phyloP scores from a whole-genome alignment of 2,329 filamentous ascomycete genomes.

The Penicillium hordei region DNA sequence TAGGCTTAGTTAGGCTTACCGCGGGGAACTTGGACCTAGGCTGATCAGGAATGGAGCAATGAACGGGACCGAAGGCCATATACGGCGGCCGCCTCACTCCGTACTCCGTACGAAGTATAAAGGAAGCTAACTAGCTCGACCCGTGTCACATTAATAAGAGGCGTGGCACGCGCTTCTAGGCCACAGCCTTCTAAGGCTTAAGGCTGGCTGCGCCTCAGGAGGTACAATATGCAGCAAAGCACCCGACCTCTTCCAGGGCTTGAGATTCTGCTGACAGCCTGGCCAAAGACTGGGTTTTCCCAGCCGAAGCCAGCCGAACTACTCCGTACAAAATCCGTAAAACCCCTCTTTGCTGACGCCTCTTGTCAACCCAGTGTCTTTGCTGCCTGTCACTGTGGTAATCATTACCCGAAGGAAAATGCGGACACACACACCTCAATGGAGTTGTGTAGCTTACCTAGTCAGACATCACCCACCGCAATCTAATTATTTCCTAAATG shows the following conservation, averaged over 20 bases:
- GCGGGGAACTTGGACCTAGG: slow-evolving; percentile 8
- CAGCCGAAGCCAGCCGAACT: neutral
- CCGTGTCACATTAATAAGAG: neutral
- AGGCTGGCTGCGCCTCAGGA: slow-evolving; percentile 32
- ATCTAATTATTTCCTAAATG: neutral
- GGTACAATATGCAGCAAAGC: neutral
- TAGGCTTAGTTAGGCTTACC: slow-evolving; percentile 9
- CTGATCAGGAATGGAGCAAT: slow-evolving; percentile 4
- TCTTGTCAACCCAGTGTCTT: neutral
- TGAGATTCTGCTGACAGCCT: neutral
- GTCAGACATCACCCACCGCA: neutral
- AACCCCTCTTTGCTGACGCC: neutral
- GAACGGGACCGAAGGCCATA: neutral
- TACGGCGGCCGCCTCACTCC: neutral
- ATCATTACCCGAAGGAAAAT: slow-evolving; percentile 13
- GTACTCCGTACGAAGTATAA: neutral
- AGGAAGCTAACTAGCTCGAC: neutral
- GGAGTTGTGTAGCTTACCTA: neutral
- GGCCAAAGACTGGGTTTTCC: neutral
- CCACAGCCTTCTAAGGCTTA: slow-evolving; percentile 40
- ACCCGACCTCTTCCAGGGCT: neutral
- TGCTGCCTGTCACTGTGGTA: slow-evolving; percentile 1
- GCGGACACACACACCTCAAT: slow-evolving; percentile 7
- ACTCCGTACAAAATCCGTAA: neutral
- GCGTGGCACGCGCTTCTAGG: slow-evolving; percentile 12